Evolutionary conservation across 1,139 yeast species (phyloP).

Genomic region (Candida neerlandica): DNA sequence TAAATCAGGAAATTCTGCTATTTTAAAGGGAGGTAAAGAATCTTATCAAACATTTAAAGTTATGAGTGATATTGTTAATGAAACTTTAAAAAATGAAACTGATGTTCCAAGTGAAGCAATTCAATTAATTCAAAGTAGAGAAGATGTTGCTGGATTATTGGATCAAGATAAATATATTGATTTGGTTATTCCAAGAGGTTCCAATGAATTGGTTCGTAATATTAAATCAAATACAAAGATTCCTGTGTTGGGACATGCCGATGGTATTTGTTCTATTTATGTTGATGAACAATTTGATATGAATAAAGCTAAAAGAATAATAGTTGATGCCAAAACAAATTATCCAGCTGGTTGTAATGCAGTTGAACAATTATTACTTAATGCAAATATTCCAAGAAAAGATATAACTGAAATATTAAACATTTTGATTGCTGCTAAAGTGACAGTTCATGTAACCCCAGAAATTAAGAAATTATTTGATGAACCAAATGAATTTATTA

Average conservation of each 20-base stretch:
- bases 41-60: constrained; percentile 80
- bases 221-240: constrained; percentile 88
- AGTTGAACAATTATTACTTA: constrained; percentile 79
- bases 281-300: constrained; percentile 77
- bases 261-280: constrained; percentile 91
- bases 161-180: constrained; percentile 89
- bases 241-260: constrained; percentile 98
- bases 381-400: constrained; percentile 48
- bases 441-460: constrained; percentile 68
- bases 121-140: constrained; percentile 85
- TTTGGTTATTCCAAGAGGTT: constrained; percentile 95
- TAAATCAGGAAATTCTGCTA: constrained; percentile 95
- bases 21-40: constrained; percentile 96
- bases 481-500: constrained; percentile 21
- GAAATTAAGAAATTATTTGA: constrained; percentile 40
- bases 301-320: constrained; percentile 70
- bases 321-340: constrained; percentile 88
- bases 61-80: constrained; percentile 72
- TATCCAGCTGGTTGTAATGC: constrained; percentile 99
- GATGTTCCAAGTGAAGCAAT: constrained; percentile 78
- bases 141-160: constrained; percentile 83
- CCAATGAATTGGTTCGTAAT: constrained; percentile 82
- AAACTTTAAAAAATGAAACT: constrained; percentile 57
- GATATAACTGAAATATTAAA: constrained; percentile 47
- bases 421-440: constrained; percentile 62